Percentiles rank a stretch among this genome's conserved stretches.
Conservation (phyloP, 768 basidiomycete species). For the button mushroom (Agaricus bisporus) region DNA sequence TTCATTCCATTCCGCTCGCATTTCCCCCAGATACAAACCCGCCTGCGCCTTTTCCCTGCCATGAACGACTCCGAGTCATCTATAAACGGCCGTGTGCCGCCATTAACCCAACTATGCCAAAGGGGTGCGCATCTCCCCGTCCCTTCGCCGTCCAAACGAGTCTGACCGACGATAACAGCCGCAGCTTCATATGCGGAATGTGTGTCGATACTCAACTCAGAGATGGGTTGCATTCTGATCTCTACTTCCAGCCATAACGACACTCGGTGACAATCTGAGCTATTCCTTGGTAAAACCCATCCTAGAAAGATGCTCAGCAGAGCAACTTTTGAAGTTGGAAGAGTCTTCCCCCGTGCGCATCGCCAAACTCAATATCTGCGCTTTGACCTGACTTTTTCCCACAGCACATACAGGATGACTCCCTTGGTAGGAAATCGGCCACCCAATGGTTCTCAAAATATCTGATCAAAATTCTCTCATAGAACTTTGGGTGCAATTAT, state of each 20-base stretch:
- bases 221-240: neutral
- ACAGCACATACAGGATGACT: constrained; percentile 50
- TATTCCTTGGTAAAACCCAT: constrained; percentile 68
- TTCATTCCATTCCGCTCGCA: neutral
- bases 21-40: neutral
- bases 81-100: constrained; percentile 40
- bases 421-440: constrained; percentile 37
- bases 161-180: neutral
- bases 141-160: constrained; percentile 7
- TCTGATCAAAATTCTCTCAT: constrained; percentile 9
- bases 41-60: neutral
- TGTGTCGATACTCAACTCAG: neutral
- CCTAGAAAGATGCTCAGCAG: constrained; percentile 64
- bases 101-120: constrained; percentile 67
- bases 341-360: constrained; percentile 53
- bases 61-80: constrained; percentile 17
- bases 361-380: constrained; percentile 18
- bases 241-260: constrained; percentile 45
- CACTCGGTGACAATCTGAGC: constrained; percentile 57
- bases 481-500: constrained; percentile 68
- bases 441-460: constrained; percentile 2
- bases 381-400: neutral
- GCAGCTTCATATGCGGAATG: constrained; percentile 5
- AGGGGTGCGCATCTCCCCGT: constrained; percentile 42
- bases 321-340: constrained; percentile 66